Percentiles rank a stretch among this genome's conserved stretches.
phyloP scores from a whole-genome alignment of 805 yeast species.

The Kluyveromyces starmeri region DNA sequence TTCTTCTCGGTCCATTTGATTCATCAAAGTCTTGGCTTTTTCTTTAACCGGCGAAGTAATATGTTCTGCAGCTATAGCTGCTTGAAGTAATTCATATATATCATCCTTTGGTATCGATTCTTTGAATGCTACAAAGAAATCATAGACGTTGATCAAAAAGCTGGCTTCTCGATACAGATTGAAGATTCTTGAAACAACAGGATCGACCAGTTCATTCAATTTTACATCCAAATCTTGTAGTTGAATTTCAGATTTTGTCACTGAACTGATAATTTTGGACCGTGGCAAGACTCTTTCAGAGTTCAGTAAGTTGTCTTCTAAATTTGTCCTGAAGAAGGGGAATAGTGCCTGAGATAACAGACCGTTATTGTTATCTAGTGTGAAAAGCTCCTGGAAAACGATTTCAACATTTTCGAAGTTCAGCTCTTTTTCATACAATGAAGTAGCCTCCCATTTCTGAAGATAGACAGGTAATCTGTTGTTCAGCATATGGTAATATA shows the following conservation, averaged over 20 bases:
- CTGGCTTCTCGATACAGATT: constrained; percentile 74
- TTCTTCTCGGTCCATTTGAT: constrained; percentile 21
- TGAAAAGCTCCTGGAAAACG: constrained; percentile 28
- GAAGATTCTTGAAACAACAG: constrained; percentile 50
- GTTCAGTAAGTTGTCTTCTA: constrained; percentile 25
- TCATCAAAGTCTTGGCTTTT: constrained; percentile 20
- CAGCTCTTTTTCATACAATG: constrained; percentile 13
- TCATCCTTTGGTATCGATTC: constrained; percentile 34
- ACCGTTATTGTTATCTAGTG: constrained; percentile 26
- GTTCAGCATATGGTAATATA: constrained; percentile 22
- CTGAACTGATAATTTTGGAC: background rate
- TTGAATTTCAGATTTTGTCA: constrained; percentile 10
- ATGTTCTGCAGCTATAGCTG: constrained; percentile 13
- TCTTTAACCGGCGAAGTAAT: constrained; percentile 20
- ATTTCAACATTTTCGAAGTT: constrained; percentile 26
- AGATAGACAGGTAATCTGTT: constrained; percentile 19
- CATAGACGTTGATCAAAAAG: constrained; percentile 54
- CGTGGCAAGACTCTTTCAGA: constrained; percentile 24
- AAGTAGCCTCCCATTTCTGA: constrained; percentile 21
- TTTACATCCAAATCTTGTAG: constrained; percentile 10
- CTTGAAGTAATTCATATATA: constrained; percentile 19
- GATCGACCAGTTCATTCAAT: constrained; percentile 36
- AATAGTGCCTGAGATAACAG: constrained; percentile 26
- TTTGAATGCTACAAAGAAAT: constrained; percentile 55
- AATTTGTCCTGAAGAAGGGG: constrained; percentile 23